Conservation (phyloP, 148 eudicot genomes). For the Cornus florida region DNA sequence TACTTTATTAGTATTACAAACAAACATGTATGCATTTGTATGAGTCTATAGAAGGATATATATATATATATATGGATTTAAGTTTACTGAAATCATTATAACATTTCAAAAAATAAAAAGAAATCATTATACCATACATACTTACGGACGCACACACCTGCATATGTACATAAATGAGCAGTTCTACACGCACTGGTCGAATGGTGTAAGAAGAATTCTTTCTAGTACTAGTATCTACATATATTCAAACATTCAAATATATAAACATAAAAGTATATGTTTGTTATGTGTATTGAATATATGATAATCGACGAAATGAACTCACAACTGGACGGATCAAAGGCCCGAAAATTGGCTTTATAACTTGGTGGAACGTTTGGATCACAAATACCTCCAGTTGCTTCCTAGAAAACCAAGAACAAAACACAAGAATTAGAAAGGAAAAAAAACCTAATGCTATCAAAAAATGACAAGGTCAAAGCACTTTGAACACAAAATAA, state of each 20-base stretch:
- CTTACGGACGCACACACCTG: too few relatives aligned
- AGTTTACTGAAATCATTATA: background rate
- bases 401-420: background rate
- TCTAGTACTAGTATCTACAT: too few relatives aligned
- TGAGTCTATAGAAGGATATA: background rate
- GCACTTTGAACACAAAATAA: background rate
- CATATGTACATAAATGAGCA: too few relatives aligned
- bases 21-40: background rate
- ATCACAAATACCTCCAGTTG: conserved; percentile 14
- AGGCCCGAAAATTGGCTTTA: conserved; percentile 16
- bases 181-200: too few relatives aligned
- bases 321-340: conserved; percentile 25
- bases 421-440: too few relatives aligned
- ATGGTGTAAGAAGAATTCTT: too few relatives aligned
- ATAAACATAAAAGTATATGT: too few relatives aligned
- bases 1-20: too few relatives aligned
- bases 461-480: background rate
- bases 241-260: too few relatives aligned
- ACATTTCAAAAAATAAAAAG: too few relatives aligned
- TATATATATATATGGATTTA: background rate
- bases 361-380: conserved; percentile 1
- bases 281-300: background rate
- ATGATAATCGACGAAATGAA: background rate
- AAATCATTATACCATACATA: too few relatives aligned
- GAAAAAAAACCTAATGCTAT: too few relatives aligned